A percentile compares a stretch with the other conserved stretches of the same genome.
These are phyloP conservation scores for Pulveroboletus frians DNA, from an alignment of 768 basidiomycete species.

Conservation along the genomic window DNA sequence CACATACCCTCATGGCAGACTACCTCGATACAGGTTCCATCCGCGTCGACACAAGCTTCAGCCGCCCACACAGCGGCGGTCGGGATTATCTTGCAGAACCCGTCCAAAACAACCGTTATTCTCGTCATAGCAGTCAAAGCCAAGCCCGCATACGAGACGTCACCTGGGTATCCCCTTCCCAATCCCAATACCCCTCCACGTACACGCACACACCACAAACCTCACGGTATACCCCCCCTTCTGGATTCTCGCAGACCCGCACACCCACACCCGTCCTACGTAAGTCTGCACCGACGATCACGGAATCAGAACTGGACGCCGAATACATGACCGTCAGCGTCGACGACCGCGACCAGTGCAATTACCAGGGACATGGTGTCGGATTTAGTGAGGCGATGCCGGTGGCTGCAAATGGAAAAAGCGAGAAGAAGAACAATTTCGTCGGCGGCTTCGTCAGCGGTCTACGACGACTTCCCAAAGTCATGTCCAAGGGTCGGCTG, in stretches of 20 bases:
- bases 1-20: conserved; percentile 22
- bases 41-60: conserved; percentile 29
- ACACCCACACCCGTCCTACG: conserved; percentile 27
- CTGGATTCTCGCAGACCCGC: conserved; percentile 19
- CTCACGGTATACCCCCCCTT: conserved; percentile 16
- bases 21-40: conserved; percentile 20
- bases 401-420: conserved; percentile 21
- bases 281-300: conserved; percentile 27
- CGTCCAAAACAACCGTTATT: conserved; percentile 24
- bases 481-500: conserved; percentile 30
- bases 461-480: conserved; percentile 29
- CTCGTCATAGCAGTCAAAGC: conserved; percentile 25
- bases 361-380: conserved; percentile 17
- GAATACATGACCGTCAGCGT: conserved; percentile 34
- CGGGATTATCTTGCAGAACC: conserved; percentile 26
- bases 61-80: conserved; percentile 24
- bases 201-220: conserved; percentile 29
- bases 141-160: conserved; percentile 26
- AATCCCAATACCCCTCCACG: conserved; percentile 23
- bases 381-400: conserved; percentile 24
- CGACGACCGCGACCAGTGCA: conserved; percentile 18
- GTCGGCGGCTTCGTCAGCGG: conserved; percentile 30
- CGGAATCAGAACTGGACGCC: conserved; percentile 30
- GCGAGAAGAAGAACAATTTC: conserved; percentile 27
- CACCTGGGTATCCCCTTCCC: conserved; percentile 29